Evolutionary conservation across 768 basidiomycete species (phyloP), one percentile per base, ranked within the genome.

Genomic region (Suillus occidentalis): DNA sequence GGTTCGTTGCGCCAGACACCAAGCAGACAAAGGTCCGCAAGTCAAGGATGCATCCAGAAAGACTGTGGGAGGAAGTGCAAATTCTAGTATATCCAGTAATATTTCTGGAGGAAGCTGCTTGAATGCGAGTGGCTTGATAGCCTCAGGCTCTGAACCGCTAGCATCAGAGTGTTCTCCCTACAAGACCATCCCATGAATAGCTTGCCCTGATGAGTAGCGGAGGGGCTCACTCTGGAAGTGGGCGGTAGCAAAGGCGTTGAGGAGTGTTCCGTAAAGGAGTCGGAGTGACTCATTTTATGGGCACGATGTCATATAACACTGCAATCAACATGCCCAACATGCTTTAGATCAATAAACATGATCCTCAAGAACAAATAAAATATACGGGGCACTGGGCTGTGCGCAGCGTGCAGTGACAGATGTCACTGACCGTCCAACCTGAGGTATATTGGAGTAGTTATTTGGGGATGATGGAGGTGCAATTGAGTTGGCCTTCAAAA

Each of bases 61-160:
- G 62, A 67, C 72, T 7, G 55, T 62, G 0, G 71, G 77, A 31
- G 73, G 73, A 9, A 76, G 65, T 10, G 70, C 66, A 37, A 55
- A 52, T 47, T 65, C 65, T 34, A 78, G 72, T 28, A 78, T 72
- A 42, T 66, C 59, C 18, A 65, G 52, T 20, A 75, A 57, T 31
- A 73, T 68, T 66, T 77, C 76, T 31, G 60, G 65, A 5, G 75
- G 74, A 28, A 4, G 62, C 65, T 50, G 63, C 28, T 12, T 50
- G 43, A 59, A 14, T 50, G 20, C 6, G 12, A 59, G 36, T 61
- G 60, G 36, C 20, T n/a, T 49, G 25, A n/a, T n/a, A 34, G 3
- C 42, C 16, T 58, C 25, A 34, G 3, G 31, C 16, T 58, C 25
- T 18, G 59, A 28, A 40, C 53, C 59, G 31, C 28, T 31, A 40